Percentiles rank a stretch among this genome's conserved stretches.
phyloP scores from a whole-genome alignment of 2,329 filamentous ascomycete species.

The Fusarium sp. region DNA sequence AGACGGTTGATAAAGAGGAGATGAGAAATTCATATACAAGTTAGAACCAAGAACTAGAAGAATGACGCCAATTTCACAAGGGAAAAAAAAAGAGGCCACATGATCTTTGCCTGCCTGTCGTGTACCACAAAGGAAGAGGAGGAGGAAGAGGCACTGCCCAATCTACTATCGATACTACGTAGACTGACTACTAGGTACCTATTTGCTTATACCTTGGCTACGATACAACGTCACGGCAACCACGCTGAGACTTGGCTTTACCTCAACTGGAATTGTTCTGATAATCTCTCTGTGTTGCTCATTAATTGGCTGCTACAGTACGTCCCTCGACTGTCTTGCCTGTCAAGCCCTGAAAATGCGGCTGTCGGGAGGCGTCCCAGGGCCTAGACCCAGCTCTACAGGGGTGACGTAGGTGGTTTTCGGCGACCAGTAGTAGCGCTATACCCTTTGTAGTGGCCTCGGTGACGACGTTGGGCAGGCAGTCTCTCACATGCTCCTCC shows the following conservation, averaged over 20 bases:
- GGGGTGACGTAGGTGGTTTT: conserved; percentile 42
- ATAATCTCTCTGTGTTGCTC: too few relatives aligned
- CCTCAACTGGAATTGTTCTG: too few relatives aligned
- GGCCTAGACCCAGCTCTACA: conserved; percentile 24
- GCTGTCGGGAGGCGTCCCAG: conserved; percentile 9
- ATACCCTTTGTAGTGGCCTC: conserved; percentile 21
- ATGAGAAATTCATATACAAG: conserved; percentile 3
- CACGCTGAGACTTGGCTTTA: background rate
- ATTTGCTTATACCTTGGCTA: conserved; percentile 11
- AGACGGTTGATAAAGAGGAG: conserved; percentile 1
- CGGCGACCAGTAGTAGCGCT: conserved; percentile 28
- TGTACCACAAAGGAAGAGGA: background rate
- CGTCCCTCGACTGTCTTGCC: background rate
- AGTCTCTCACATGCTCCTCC: conserved; percentile 39
- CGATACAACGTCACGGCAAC: conserved; percentile 25
- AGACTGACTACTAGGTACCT: too few relatives aligned
- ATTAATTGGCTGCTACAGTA: too few relatives aligned
- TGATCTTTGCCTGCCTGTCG: conserved; percentile 20
- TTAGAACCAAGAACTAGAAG: conserved; percentile 10
- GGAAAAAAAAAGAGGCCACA: conserved; percentile 22
- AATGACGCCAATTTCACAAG: conserved; percentile 17
- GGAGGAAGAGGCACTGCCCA: background rate
- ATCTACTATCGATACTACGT: too few relatives aligned
- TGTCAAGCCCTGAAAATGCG: conserved; percentile 1
- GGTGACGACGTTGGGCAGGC: conserved; percentile 41